phyloP scores from a whole-genome alignment of 306 rosid genomes.

The Rosa lucieae region DNA sequence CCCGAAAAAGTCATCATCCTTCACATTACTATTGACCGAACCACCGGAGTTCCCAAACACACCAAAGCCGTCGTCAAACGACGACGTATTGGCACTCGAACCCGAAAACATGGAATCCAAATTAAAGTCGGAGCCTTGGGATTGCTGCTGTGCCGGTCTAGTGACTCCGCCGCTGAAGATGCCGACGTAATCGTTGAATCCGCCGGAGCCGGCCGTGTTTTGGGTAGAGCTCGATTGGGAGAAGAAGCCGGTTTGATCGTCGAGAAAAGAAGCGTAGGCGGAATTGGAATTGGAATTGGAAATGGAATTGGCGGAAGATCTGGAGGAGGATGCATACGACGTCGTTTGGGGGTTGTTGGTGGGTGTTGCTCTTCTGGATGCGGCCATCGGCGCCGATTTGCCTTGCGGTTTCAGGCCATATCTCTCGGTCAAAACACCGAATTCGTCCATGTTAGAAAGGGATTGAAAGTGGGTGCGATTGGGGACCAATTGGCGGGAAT shows the following conservation, averaged over 20 bases:
- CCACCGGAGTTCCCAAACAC: conserved; percentile 39
- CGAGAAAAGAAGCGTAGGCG: conserved; percentile 30
- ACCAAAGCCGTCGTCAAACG: conserved; percentile 48
- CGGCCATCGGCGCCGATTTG: conserved; percentile 11
- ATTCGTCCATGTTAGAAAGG: conserved; percentile 63
- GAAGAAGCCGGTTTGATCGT: conserved; percentile 22
- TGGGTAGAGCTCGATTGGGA: conserved; percentile 12
- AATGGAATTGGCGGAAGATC: no score
- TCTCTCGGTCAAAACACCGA: conserved; percentile 76
- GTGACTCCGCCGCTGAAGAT: conserved; percentile 45
- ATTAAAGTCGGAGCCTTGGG: conserved; percentile 37
- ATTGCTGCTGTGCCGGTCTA: conserved; percentile 7
- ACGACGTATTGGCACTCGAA: conserved; percentile 33
- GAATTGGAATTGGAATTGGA: conserved; percentile 19
- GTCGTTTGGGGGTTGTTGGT: conserved; percentile 35
- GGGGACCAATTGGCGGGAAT: conserved; percentile 16
- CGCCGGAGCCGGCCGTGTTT: conserved; percentile 31
- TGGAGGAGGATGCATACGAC: conserved; percentile 30
- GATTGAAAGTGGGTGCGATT: neutral
- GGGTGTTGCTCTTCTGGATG: neutral
- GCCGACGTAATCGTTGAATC: conserved; percentile 27
- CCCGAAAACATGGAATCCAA: conserved; percentile 58
- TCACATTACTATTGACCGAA: conserved; percentile 18
- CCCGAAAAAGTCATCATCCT: conserved; percentile 27
- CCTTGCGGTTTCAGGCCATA: conserved; percentile 35